These are phyloP conservation scores for Fraxinus floribunda DNA, from an alignment of 305 asterid genomes.

Conservation along the genomic window DNA sequence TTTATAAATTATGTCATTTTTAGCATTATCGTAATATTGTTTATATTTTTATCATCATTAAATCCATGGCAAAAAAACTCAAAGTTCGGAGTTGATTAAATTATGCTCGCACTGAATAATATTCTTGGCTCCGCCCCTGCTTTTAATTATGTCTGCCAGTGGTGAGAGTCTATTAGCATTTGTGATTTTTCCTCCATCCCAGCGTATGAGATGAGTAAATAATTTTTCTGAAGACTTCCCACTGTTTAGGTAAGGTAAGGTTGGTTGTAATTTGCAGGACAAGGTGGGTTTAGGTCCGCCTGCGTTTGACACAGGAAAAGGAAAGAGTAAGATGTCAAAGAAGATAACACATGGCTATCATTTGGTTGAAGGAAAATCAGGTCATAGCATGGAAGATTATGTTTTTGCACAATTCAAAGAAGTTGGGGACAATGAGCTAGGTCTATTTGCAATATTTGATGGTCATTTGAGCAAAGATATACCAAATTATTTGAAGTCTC, in stretches of 20 bases:
- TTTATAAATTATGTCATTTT: too few relatives aligned
- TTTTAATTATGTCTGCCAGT: not conserved
- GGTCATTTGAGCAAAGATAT: conserved; percentile 87
- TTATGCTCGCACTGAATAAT: too few relatives aligned
- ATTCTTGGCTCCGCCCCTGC: not conserved
- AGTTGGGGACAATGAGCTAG: conserved; percentile 69
- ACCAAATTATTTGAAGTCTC: conserved; percentile 69
- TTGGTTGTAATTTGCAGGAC: conserved; percentile 42
- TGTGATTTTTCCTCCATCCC: not conserved
- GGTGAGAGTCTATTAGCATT: not conserved
- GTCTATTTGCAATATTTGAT: conserved; percentile 85
- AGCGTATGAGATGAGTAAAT: not conserved
- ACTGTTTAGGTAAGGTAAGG: not conserved
- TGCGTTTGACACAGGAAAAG: conserved; percentile 58
- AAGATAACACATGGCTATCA: conserved; percentile 76
- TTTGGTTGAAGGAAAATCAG: conserved; percentile 70
- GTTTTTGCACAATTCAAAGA: conserved; percentile 78
- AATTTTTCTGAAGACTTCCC: not conserved
- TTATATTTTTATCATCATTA: too few relatives aligned
- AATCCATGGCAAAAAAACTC: too few relatives aligned
- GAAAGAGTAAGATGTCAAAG: conserved; percentile 80
- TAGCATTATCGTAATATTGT: too few relatives aligned
- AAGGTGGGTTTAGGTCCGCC: conserved; percentile 56
- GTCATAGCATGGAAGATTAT: conserved; percentile 84
- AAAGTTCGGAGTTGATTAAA: too few relatives aligned